Evolutionary conservation across 495 filamentous ascomycete genomes (phyloP), one percentile per base, ranked within the genome.

Genomic region (Pseudevernia furfuracea): DNA sequence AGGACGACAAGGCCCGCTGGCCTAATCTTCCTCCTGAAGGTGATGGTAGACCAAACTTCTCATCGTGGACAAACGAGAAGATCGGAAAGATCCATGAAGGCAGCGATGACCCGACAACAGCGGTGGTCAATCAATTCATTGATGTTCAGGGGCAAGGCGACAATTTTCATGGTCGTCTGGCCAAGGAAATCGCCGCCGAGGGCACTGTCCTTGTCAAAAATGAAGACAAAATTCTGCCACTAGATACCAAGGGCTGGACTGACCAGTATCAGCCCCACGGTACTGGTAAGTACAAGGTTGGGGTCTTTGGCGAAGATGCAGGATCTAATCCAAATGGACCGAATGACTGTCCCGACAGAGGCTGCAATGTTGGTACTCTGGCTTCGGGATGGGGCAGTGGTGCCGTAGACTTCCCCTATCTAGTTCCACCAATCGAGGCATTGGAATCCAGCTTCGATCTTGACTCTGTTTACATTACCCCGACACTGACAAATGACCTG

Each of bases 371-470:
- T 65, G 92, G 92, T 12, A 96, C 92, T 1, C 74, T 97, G 25
- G 90, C 81, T 1, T 86, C 85, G 1, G 93, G 93, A 32, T 97
- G 93, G 93, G 93, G 93, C 37, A 92, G 88, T 57, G 93, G 92
- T 6, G 84, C 90, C 3, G 93, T 91, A 34, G 87, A 96, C 53
- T 95, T 92, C 63, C 89, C 92, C 0, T 92, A 93, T 70, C 79
- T 96, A 1, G 74, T 92, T 25, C 79, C 84, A 4, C 92, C 92
- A 1, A 73, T 84, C 41, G 81, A 88, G 36, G 88, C 88, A 17
- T 75, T 96, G 10, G 75, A 81, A 56, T 69, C 74, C 14, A 79
- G 83, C 3, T 90, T 90, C 75, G 77, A 84, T 63, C 70, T 75
- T 17, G 78, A 84, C 21, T 77, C 76, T 34, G 86, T 90, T 2